These are phyloP conservation scores for Oropetium thomaeum DNA, from an alignment of 176 grass and related monocot genomes.

Conservation along the genomic window DNA sequence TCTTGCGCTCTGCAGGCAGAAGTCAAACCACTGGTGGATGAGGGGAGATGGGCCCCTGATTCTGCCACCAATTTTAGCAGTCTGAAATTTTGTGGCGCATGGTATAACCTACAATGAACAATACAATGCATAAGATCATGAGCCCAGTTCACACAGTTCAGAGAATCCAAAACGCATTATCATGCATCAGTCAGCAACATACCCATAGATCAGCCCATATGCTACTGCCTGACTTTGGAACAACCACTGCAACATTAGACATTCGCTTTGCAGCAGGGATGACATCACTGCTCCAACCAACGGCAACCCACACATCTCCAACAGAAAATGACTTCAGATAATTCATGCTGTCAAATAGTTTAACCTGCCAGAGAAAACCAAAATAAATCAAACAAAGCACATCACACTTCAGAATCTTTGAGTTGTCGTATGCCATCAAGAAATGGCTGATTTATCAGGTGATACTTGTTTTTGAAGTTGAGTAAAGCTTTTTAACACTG, in stretches of 20 bases:
- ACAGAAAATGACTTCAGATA: conserved; percentile 87
- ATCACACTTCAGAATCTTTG: background rate
- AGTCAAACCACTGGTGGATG: conserved; percentile 84
- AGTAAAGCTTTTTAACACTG: conserved; percentile 54
- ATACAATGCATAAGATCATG: background rate
- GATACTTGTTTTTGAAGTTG: conserved; percentile 74
- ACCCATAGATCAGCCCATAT: conserved; percentile 95
- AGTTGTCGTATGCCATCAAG: background rate
- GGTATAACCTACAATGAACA: conserved; percentile 59
- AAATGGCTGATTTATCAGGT: background rate
- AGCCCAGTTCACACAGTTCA: background rate
- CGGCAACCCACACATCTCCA: conserved; percentile 91
- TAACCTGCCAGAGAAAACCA: conserved; percentile 45
- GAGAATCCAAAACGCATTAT: background rate
- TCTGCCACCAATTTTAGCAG: conserved; percentile 69
- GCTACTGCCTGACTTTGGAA: conserved; percentile 92
- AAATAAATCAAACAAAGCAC: background rate
- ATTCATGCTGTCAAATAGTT: conserved; percentile 76
- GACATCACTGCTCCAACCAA: conserved; percentile 92
- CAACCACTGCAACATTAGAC: conserved; percentile 75
- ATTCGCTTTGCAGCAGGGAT: conserved; percentile 81
- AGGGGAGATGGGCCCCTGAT: conserved; percentile 77
- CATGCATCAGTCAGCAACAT: background rate
- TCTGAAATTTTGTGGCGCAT: conserved; percentile 56
- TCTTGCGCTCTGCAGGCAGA: conserved; percentile 72